Conservation (phyloP, 768 basidiomycete species). For the Zangia roseola region DNA sequence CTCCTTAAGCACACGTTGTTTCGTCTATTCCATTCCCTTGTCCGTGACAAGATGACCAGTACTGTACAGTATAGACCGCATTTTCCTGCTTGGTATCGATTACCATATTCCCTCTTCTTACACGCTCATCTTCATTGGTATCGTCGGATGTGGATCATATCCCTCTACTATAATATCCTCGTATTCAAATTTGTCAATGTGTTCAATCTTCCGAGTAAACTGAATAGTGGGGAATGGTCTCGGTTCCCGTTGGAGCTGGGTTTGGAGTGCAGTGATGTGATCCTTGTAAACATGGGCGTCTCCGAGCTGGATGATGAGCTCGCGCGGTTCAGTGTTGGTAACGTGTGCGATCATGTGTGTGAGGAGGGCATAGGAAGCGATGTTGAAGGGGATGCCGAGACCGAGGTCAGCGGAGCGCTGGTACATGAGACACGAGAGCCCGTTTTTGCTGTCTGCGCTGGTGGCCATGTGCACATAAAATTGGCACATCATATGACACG, state of each 20-base stretch:
- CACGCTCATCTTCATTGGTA: slow-evolving; percentile 97
- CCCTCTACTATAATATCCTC: slow-evolving; percentile 87
- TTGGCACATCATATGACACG: slow-evolving; percentile 98
- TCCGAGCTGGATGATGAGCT: slow-evolving; percentile 93
- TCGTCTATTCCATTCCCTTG: not conserved
- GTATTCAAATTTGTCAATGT: slow-evolving; percentile 78
- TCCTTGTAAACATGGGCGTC: slow-evolving; percentile 97
- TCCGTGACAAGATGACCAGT: not conserved
- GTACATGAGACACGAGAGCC: slow-evolving; percentile 93
- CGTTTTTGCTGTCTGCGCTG: slow-evolving; percentile 48
- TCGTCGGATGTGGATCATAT: slow-evolving; percentile 78
- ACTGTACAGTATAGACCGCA: not conserved
- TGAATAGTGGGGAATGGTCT: slow-evolving; percentile 77
- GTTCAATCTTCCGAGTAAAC: slow-evolving; percentile 61
- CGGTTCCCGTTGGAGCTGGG: slow-evolving; percentile 78
- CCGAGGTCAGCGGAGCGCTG: slow-evolving; percentile 97
- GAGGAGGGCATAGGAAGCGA: slow-evolving; percentile 95
- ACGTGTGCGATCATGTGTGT: slow-evolving; percentile 98
- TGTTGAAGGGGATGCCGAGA: slow-evolving; percentile 98
- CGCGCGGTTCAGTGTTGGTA: slow-evolving; percentile 81
- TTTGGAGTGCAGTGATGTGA: slow-evolving; percentile 83
- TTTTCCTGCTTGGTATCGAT: slow-evolving; percentile 3
- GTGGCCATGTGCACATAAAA: slow-evolving; percentile 94
- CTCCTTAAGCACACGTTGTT: not conserved
- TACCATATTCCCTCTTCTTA: slow-evolving; percentile 27